Evolutionary conservation across 176 grass and related monocot genomes (phyloP), one percentile per base, ranked within the genome.

Genomic region (Aechmea fasciata): DNA sequence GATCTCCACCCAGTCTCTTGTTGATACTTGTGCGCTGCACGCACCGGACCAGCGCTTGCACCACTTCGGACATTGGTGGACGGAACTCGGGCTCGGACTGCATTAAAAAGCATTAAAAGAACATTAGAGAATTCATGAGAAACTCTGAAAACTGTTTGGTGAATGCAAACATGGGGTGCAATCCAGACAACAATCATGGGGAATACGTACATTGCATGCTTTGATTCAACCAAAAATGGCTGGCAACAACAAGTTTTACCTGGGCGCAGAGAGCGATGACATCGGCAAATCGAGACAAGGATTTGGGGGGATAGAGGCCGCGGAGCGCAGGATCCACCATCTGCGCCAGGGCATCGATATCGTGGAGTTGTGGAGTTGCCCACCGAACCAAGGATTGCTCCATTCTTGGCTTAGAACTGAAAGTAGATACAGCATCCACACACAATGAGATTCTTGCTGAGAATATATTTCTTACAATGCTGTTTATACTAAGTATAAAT

Each of bases 21-120:
- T 65, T 85, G 75, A 88, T 92, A 71, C 68, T 71, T 11, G 25
- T 71, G 33, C 81, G 76, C 59, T 85, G 86, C 63, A 80, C 69
- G 65, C 94, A 88, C 54, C 71, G 82, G 52, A 81, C 69, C 49
- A 99, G 80, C 10, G 78, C 57, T 48, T 90, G 87, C 13, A 90
- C 78, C 63, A 93, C 86, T 72, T 99, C 94, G 1, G 87, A 93
- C 84, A 93, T 99, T 10, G 87, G 54, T 3, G 94, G 94, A 62
- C 94, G 80, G 69, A 85, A 73, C 61, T 85, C 84, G 25, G 89
- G 82, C 52, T 93, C 94, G 0, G 77, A 41, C 94, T 99, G 84
- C 26, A 70, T 71, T 79, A 48, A 18, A 18, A 24, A 54, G 66
- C 75, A 71, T 59, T 17, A 5, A 15, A 18, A 81, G 7, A 70